Base-by-base conservation (phyloP, 2,329 filamentous ascomycete species). In the Talaromyces sp. region DNA sequence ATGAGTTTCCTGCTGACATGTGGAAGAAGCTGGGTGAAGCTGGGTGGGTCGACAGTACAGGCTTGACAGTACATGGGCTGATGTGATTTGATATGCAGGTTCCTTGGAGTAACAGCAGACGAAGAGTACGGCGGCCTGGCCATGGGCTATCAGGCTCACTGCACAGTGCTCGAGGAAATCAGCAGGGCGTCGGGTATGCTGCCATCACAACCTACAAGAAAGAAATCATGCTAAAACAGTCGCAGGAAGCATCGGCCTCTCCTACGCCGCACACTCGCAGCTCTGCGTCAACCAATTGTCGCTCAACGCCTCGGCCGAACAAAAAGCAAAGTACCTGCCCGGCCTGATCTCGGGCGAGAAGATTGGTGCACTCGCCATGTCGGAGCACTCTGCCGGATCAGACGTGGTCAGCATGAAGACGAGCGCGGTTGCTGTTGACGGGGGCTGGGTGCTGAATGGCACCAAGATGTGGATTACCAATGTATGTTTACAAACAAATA, bases 401-500 rank as follows among this genome's bases (percentile, higher is more conserved):
- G 93, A 99, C 77, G 93, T 99, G 3, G 93, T 99, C 30, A 91
- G 89, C 76, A 98, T 98, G 93, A 91, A 93, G 74, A 96, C 88
- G 52, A 88, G 85, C 3, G 93, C 93, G 0, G 89, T 86, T 73
- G 82, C 85, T 65, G 90, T 91, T 11, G 90, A 95, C 69, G 93
- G 92, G 39, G 93, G 93, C 30, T 97, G 90, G 75, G 65, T 93
- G 22, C 80, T 99, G 60, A 92, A 93, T 71, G 93, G 93, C 33
- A 91, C 88, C 63, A 97, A 99, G 83, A 97, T 98, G 93, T 99
- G 93, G 93, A 99, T 99, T 73, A 99, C 93, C 64, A 99, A 99
- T 77, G 91, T 84, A 67, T 51, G 75, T 69, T 6, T 44, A 11
- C 32, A 19, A 15, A 27, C 19, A 47, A 19, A 3, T n/a, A 11